Percentiles rank a stretch among this genome's conserved stretches.
Evolutionary conservation across 305 asterid species (phyloP).

Genomic region (Fraxinus latifolia): DNA sequence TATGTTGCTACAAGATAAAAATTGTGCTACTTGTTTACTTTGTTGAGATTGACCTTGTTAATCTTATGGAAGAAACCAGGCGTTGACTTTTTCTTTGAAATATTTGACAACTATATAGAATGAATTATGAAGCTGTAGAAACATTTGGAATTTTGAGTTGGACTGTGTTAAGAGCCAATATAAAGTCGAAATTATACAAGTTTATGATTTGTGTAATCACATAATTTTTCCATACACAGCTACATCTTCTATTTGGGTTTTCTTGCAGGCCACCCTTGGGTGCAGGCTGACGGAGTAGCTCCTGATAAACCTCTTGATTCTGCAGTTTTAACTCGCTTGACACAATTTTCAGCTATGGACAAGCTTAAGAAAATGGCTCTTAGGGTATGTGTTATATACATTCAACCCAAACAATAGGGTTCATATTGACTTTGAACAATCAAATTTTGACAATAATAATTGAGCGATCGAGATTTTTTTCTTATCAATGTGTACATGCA

Average conservation of each 20-base stretch:
- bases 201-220: background rate
- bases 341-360: constrained; percentile 65
- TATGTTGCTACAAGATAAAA: background rate
- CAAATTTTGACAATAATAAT: background rate
- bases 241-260: background rate
- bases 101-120: background rate
- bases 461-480: background rate
- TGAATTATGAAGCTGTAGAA: background rate
- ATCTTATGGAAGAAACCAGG: background rate
- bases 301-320: constrained; percentile 74
- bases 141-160: background rate
- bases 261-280: constrained; percentile 69
- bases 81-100: background rate
- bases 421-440: background rate
- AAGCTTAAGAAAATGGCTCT: constrained; percentile 77
- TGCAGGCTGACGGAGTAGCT: constrained; percentile 59
- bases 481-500: background rate
- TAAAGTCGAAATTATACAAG: background rate
- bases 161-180: background rate
- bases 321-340: constrained; percentile 62
- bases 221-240: background rate
- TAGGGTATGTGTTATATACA: constrained; percentile 38
- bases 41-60: background rate
- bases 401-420: background rate
- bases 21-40: background rate